Percentiles rank a stretch among this genome's conserved stretches.
phyloP scores from a whole-genome alignment of 208 protist species.

The Leishmania martiniquensis region DNA sequence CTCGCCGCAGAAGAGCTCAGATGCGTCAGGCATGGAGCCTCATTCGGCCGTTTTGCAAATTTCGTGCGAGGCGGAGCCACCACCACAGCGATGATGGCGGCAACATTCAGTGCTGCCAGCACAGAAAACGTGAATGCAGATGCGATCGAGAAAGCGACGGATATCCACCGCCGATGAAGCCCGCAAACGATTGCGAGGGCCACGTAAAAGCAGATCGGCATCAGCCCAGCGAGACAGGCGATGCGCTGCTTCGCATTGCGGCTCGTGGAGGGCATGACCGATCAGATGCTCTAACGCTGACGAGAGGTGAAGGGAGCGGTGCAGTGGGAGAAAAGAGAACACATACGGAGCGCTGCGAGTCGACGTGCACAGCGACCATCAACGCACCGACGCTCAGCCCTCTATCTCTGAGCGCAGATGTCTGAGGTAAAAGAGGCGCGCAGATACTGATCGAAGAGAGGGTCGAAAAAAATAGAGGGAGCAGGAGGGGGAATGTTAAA shows the following conservation, averaged over 20 bases:
- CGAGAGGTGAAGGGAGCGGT: background rate
- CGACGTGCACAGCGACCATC: no score
- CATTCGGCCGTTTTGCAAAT: no score
- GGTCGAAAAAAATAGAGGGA: no score
- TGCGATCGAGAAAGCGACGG: slow-evolving; percentile 30
- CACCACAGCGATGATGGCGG: slow-evolving; percentile 12
- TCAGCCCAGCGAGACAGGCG: slow-evolving; percentile 25
- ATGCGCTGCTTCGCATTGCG: slow-evolving; percentile 14
- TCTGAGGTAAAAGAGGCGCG: no score
- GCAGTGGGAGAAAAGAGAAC: background rate
- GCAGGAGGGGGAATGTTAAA: no score
- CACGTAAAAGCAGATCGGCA: slow-evolving; percentile 45
- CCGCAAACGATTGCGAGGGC: slow-evolving; percentile 36
- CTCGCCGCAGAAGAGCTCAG: background rate
- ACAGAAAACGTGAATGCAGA: slow-evolving; percentile 15
- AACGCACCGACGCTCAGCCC: no score
- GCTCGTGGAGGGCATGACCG: background rate
- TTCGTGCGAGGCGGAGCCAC: background rate
- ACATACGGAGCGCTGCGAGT: no score
- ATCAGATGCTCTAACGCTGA: background rate
- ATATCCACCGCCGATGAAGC: slow-evolving; percentile 34
- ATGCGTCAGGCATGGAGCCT: background rate
- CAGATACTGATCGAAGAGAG: no score
- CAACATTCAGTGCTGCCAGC: slow-evolving; percentile 19
- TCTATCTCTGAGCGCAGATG: no score